Evolutionary conservation across 805 yeast species (phyloP), one percentile per base, ranked within the genome.

Genomic region (Cyberlindnera americana): DNA sequence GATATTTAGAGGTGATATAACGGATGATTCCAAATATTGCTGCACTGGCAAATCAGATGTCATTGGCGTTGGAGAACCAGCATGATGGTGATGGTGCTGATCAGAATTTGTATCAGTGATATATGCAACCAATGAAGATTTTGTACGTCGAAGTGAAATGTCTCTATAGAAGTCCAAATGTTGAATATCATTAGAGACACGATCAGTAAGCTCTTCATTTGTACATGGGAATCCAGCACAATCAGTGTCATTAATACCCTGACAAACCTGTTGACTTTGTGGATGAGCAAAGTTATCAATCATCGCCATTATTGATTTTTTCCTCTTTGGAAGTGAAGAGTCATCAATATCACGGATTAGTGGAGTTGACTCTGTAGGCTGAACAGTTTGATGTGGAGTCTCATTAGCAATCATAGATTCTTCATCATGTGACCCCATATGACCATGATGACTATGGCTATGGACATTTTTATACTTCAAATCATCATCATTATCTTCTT

Each of bases 151-250:
- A 6, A 37, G 22, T 7, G 41, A 31, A 10, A 42, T 19, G 15
- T 37, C 49, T 36, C 58, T 44, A 28, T 56, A 56, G 29, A 54
- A 49, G 13, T 54, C 54, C 34, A 56, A 27, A 37, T 56, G 49
- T 13, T 47, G 52, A 21, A 56, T 40, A 38, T 56, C 60, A 33
- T 50, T 48, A 2, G 58, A 43, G n/a, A 56, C 48, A 26, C 49
- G 46, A 13, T 46, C 39, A 1, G 53, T 41, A 12, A 56, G 35
- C 14, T 46, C 42, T 2, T 47, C 46, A 15, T 36, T 23, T 9
- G 48, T 28, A 29, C 57, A 52, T 5, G 46, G 41, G 29, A 38
- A 25, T 1, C 58, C 58, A 29, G 41, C 39, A 37, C 58, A 55
- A 19, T 48, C 30, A 6, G 28, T 39, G 29, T 55, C 58, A 30